Conservation (phyloP, 2,329 filamentous ascomycete genomes). For the Dendrostoma leiphaemia region DNA sequence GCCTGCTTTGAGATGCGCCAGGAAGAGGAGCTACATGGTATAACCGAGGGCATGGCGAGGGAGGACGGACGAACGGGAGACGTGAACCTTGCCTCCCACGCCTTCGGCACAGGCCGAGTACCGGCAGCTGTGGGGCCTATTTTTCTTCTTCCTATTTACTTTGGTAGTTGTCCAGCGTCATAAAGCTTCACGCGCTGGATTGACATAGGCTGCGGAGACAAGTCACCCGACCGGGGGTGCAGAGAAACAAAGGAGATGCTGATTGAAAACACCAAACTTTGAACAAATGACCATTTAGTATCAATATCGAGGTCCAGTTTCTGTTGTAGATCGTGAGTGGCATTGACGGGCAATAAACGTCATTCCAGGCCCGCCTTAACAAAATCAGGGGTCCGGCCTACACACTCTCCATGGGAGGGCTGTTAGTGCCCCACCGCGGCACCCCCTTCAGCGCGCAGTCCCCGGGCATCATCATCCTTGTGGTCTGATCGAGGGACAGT, state of each 20-base stretch:
- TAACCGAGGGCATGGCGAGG: conserved; percentile 1
- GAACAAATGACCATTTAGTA: too few species aligned
- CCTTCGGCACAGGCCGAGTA: background rate
- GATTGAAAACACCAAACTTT: too few species aligned
- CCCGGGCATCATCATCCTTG: background rate
- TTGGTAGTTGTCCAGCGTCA: too few species aligned
- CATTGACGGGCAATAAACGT: background rate
- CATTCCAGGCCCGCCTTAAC: background rate
- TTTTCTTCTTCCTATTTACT: too few species aligned
- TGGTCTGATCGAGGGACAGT: background rate
- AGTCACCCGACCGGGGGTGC: too few species aligned
- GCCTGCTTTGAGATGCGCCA: too few species aligned
- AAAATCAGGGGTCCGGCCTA: background rate
- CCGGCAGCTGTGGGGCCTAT: background rate
- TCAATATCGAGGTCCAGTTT: too few species aligned
- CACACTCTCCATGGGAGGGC: background rate
- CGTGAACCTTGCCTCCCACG: background rate
- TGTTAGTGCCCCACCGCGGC: background rate
- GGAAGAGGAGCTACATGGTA: background rate
- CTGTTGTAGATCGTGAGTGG: background rate
- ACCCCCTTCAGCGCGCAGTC: background rate
- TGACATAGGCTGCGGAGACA: too few species aligned
- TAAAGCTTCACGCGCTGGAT: too few species aligned
- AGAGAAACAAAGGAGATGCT: too few species aligned
- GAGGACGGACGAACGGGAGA: background rate